Evolutionary conservation across 768 basidiomycete genomes (phyloP), one percentile per base, ranked within the genome.

Genomic region (Melanogaster broomeanus): DNA sequence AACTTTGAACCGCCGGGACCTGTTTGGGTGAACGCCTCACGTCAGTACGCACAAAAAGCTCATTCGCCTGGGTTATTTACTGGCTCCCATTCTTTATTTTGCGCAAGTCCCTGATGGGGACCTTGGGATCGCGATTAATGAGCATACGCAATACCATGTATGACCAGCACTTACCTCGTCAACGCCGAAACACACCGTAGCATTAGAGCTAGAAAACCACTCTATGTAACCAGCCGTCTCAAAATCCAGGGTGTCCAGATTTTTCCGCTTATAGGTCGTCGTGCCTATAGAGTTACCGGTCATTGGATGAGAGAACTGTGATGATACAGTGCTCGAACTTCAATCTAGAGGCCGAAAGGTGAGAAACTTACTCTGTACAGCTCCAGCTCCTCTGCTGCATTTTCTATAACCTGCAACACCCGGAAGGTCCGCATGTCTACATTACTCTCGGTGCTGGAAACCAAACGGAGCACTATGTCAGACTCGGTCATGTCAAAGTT

Each of bases 1-100:
- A 39, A 65, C 78, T 57, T 77, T 81, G 69, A 83, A 83, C 24
- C 81, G 67, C 51, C 82, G 77, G 11, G 82, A 83, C 50, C 82
- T 81, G 28, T 8, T 10, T 43, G 31, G 42, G 27, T 28, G 27
- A n/a, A 27, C 12, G 27, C 37, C 25, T 62, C 25, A 60, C 52
- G n/a, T 37, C 19, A 19, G 19, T 3, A 28, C 16, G 24, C 24
- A 21, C 11, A 9, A 11, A n/a, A 40, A 18, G 22, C 18, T n/a
- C 16, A 5, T 10, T 6, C 10, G 21, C 4, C 31, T 19, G 21
- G 18, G 22, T 2, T 43, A 61, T 75, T 57, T 52, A 82, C 82
- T 74, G 72, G 76, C 83, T 80, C 10, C 66, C 55, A 49, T 78
- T 81, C 64, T 83, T 82, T 28, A 59, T 52, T 57, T 65, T 78